Evolutionary conservation across 1,284 basidiomycete genomes (phyloP), one percentile per base, ranked within the genome.

Genomic region (Microbotryum lychnidis-dioicae): DNA sequence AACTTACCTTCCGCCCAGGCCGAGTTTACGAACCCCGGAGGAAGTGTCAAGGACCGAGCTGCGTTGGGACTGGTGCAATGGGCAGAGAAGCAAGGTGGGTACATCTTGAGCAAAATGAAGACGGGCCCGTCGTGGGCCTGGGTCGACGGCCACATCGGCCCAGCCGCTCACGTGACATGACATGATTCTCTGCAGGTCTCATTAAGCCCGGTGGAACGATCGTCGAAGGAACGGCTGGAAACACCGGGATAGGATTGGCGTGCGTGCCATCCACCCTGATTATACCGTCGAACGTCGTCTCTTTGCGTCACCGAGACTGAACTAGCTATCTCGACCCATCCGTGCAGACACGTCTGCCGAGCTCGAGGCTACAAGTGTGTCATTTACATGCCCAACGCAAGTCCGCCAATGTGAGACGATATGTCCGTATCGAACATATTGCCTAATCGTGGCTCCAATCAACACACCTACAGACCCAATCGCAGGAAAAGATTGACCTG

Each of bases 11-110:
- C 16, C 16, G 6, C 37, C 37, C 14, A 42, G 37, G 37, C 37
- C 37, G 94, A 98, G 77, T 94, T 97, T 75, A 91, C 96, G 80
- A 96, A 97, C 72, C 96, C 96, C 0, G 96, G 96, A n/a, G 96
- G 96, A 50, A 93, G 90, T 69, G 91, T 99, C 72, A 99, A 99
- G 78, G 94, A 99, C 75, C 86, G 94, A 62, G 94, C 94, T 47
- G 94, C 94, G 0, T 82, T 97, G 23, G 93, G 88, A 63, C 82
- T 99, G 58, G 79, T 99, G 58, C 80, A 80, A 65, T 87, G 96
- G 75, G 96, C 96, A 4, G 94, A 98, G 78, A 81, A 86, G 73
- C 82, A 83, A 71, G 92, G 89, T 70, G 74, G 79, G 89, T 87
- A 31, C 70, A 73, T 82, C 79, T 46, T 50, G 58, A n/a, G n/a